Conservation (phyloP, 495 filamentous ascomycete species). For the Penicillium waksmanii region DNA sequence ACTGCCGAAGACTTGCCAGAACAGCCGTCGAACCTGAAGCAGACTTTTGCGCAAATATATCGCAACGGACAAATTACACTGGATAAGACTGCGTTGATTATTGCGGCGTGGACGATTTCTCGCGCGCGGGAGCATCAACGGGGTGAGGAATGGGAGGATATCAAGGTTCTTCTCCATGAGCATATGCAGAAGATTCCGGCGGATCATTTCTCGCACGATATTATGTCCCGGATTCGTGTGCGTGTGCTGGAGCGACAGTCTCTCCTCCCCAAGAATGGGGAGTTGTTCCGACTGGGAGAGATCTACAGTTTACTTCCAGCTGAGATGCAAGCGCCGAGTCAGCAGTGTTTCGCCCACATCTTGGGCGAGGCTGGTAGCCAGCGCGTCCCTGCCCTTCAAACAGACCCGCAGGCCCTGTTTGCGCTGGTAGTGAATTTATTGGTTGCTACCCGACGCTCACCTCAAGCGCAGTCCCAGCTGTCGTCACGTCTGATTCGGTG, state of each 20-base stretch:
- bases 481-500: constrained; percentile 40
- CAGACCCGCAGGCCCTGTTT: constrained; percentile 28
- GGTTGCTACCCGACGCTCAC: constrained; percentile 25
- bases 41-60: constrained; percentile 47
- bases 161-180: constrained; percentile 34
- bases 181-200: constrained; percentile 39
- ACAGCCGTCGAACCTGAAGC: constrained; percentile 43
- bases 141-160: constrained; percentile 36
- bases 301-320: constrained; percentile 37
- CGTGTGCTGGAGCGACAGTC: constrained; percentile 44
- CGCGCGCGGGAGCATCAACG: constrained; percentile 38
- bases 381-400: constrained; percentile 25
- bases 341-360: constrained; percentile 32
- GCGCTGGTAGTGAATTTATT: constrained; percentile 25
- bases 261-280: constrained; percentile 40
- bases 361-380: constrained; percentile 18
- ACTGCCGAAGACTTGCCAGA: constrained; percentile 28
- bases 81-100: constrained; percentile 45
- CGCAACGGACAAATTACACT: constrained; percentile 46
- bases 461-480: constrained; percentile 21
- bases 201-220: constrained; percentile 36
- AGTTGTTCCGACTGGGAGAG: constrained; percentile 42
- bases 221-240: constrained; percentile 35
- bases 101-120: constrained; percentile 44
- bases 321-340: constrained; percentile 32